phyloP scores from a whole-genome alignment of 2,329 filamentous ascomycete genomes.

The Diplodia seriata region DNA sequence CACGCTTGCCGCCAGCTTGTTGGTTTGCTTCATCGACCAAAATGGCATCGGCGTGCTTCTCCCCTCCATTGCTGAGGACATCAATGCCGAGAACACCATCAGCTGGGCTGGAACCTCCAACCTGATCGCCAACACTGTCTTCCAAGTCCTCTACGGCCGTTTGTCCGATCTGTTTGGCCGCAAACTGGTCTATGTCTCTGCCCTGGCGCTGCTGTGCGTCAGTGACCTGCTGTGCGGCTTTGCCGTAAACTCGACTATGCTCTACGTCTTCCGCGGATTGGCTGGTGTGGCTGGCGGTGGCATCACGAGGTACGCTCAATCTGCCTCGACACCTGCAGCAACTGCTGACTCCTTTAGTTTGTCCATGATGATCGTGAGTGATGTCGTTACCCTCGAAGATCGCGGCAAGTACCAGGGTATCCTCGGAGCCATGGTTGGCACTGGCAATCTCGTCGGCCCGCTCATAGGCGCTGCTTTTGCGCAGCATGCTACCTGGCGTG shows the following conservation, averaged over 20 bases:
- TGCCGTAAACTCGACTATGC: slow-evolving; percentile 61
- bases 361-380: slow-evolving; percentile 58
- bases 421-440: slow-evolving; percentile 40
- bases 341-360: slow-evolving; percentile 46
- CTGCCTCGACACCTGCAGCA: slow-evolving; percentile 44
- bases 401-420: slow-evolving; percentile 51
- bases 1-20: slow-evolving; percentile 59
- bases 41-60: slow-evolving; percentile 59
- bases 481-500: slow-evolving; percentile 52
- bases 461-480: slow-evolving; percentile 45
- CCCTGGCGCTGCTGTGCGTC: slow-evolving; percentile 60
- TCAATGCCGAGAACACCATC: slow-evolving; percentile 57
- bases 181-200: slow-evolving; percentile 64
- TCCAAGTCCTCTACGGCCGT: slow-evolving; percentile 69
- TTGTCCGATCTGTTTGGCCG: slow-evolving; percentile 68
- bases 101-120: slow-evolving; percentile 62
- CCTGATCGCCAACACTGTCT: slow-evolving; percentile 65
- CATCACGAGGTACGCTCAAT: slow-evolving; percentile 50
- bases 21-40: slow-evolving; percentile 65
- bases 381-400: slow-evolving; percentile 57
- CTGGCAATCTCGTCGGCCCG: slow-evolving; percentile 42
- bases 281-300: slow-evolving; percentile 69
- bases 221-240: slow-evolving; percentile 67
- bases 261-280: slow-evolving; percentile 67
- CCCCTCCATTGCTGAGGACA: slow-evolving; percentile 46